A percentile compares a stretch with the other conserved stretches of the same genome.
Conservation (phyloP, 192 early-diverging fungal genomes). For the Linnemannia hyalina region DNA sequence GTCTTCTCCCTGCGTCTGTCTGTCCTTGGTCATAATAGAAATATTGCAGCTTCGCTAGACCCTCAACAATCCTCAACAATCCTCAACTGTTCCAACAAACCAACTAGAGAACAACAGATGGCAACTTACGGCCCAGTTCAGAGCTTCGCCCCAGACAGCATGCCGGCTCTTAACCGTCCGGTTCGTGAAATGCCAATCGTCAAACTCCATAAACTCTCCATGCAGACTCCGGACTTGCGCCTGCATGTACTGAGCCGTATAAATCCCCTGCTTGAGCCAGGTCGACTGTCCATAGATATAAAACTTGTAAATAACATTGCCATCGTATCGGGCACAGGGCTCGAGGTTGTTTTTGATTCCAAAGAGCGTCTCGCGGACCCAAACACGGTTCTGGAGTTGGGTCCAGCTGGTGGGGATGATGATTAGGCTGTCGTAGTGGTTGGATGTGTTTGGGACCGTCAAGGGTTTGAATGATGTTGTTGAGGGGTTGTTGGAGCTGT, state of each 20-base stretch:
- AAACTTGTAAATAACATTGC: slow-evolving; percentile 61
- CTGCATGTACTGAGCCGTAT: slow-evolving; percentile 39
- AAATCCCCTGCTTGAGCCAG: slow-evolving; percentile 21
- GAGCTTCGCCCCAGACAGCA: slow-evolving; percentile 45
- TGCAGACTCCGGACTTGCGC: slow-evolving; percentile 48
- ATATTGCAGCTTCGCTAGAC: neutral
- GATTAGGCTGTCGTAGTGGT: slow-evolving; percentile 60
- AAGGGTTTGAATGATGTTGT: slow-evolving; percentile 5
- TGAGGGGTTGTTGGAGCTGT: slow-evolving; percentile 25
- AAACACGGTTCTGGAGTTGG: slow-evolving; percentile 51
- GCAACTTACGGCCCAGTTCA: slow-evolving; percentile 50
- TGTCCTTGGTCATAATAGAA: neutral
- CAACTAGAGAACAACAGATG: neutral
- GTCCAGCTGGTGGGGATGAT: slow-evolving; percentile 60
- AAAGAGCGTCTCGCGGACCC: slow-evolving; percentile 68
- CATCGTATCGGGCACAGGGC: slow-evolving; percentile 62
- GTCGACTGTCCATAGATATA: slow-evolving; percentile 48
- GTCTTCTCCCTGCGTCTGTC: neutral
- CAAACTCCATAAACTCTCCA: slow-evolving; percentile 67
- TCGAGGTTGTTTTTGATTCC: slow-evolving; percentile 64
- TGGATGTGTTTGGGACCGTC: slow-evolving; percentile 39
- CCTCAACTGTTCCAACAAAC: neutral
- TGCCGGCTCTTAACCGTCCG: slow-evolving; percentile 20
- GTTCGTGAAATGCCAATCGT: slow-evolving; percentile 54
- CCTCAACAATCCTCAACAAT: neutral